These are phyloP conservation scores for Periconia digitata DNA, from an alignment of 2,329 filamentous ascomycete species.

Conservation along the genomic window DNA sequence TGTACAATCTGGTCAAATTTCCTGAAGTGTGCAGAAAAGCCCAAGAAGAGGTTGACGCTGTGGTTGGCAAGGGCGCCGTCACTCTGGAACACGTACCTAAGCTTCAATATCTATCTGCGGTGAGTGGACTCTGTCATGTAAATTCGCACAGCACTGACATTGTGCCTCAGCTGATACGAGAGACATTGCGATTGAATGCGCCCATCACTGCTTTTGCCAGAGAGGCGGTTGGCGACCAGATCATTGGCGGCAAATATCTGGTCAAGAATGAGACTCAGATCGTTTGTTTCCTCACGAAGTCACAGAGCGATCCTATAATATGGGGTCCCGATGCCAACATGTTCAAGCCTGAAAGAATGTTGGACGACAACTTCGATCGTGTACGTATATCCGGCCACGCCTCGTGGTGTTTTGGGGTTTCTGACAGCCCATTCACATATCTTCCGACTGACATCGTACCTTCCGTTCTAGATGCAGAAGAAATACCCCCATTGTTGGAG, in stretches of 20 bases:
- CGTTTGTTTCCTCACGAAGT: conserved; percentile 8
- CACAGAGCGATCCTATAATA: conserved; percentile 16
- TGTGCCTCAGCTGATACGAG: conserved; percentile 41
- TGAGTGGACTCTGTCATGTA: not conserved
- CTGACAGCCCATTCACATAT: too few species aligned
- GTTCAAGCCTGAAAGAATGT: conserved; percentile 22
- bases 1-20: conserved; percentile 47
- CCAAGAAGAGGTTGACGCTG: conserved; percentile 53
- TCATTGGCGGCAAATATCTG: conserved; percentile 29
- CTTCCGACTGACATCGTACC: too few species aligned
- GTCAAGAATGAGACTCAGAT: conserved; percentile 24
- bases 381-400: not conserved
- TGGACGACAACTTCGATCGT: conserved; percentile 20
- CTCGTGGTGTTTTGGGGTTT: too few species aligned
- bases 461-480: too few species aligned
- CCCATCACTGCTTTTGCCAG: conserved; percentile 52
- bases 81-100: conserved; percentile 49
- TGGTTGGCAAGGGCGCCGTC: conserved; percentile 50
- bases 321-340: conserved; percentile 19
- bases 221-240: conserved; percentile 12
- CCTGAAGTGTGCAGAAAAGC: conserved; percentile 49
- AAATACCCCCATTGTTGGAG: conserved; percentile 51
- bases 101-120: conserved; percentile 49
- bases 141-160: not conserved
- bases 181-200: conserved; percentile 56